Conservation (phyloP, 2,329 filamentous ascomycete genomes). For the Colletotrichum echinochloae region DNA sequence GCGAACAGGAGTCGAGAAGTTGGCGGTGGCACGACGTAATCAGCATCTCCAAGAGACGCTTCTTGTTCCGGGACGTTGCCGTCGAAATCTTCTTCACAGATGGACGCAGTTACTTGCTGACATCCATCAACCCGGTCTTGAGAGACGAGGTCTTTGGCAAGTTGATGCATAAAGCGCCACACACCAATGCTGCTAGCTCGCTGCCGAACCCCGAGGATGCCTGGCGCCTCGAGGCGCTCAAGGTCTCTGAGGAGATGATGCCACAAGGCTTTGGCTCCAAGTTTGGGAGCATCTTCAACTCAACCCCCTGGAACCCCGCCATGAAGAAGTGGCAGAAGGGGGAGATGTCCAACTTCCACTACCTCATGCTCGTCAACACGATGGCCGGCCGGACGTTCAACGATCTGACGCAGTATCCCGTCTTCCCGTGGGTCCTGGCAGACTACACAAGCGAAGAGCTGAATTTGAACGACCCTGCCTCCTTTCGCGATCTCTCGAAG, state of each 20-base stretch:
- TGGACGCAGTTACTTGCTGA: constrained; percentile 93
- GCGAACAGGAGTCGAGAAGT: constrained; percentile 84
- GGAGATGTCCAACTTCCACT: constrained; percentile 98
- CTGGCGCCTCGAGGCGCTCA: constrained; percentile 90
- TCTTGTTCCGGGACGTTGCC: constrained; percentile 93
- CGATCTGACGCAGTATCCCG: constrained; percentile 96
- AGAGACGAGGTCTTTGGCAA: constrained; percentile 86
- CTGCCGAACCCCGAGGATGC: constrained; percentile 85
- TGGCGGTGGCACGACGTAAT: constrained; percentile 97
- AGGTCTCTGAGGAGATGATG: constrained; percentile 68
- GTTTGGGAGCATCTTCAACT: constrained; percentile 92
- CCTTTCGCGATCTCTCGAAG: constrained; percentile 91
- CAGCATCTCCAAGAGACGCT: constrained; percentile 94
- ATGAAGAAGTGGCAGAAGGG: constrained; percentile 92
- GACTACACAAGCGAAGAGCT: constrained; percentile 96
- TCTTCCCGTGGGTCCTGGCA: constrained; percentile 96
- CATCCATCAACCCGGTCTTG: constrained; percentile 77
- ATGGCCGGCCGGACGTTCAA: constrained; percentile 98
- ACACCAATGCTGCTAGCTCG: constrained; percentile 77
- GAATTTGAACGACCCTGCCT: constrained; percentile 84
- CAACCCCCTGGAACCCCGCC: constrained; percentile 82
- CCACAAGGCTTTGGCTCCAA: constrained; percentile 81
- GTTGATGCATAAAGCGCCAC: constrained; percentile 82
- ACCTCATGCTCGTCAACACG: constrained; percentile 98
- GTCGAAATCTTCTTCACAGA: constrained; percentile 99